phyloP scores from a whole-genome alignment of 345 rosid species.

The Lumnitzera littorea region DNA sequence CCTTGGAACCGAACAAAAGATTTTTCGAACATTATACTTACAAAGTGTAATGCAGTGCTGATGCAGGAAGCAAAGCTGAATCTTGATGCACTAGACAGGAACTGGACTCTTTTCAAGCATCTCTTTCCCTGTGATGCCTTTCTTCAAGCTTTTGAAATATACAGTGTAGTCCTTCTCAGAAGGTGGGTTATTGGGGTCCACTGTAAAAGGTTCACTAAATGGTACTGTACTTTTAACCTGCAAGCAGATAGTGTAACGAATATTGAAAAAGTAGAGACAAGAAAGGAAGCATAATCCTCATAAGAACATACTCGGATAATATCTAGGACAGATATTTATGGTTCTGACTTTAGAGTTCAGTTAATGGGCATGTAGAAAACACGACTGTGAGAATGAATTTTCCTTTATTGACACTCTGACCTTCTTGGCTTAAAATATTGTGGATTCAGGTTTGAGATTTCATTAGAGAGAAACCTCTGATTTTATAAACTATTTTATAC shows the following conservation, averaged over 20 bases:
- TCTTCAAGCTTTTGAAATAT: conserved; percentile 63
- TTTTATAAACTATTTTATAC: too few relatives aligned
- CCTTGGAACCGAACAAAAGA: background rate
- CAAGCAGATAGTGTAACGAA: background rate
- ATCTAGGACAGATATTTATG: too few relatives aligned
- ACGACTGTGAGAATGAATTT: too few relatives aligned
- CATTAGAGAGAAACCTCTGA: too few relatives aligned
- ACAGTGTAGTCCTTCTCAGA: conserved; percentile 72
- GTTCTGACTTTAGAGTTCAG: too few relatives aligned
- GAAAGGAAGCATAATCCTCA: background rate
- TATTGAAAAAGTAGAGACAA: background rate
- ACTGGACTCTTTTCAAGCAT: conserved; percentile 46
- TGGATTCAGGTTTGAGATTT: too few relatives aligned
- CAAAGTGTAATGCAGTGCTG: background rate
- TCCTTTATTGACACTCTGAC: too few relatives aligned
- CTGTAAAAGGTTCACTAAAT: conserved; percentile 78
- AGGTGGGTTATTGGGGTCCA: conserved; percentile 87
- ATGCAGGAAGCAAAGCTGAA: background rate
- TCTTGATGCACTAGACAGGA: conserved; percentile 31
- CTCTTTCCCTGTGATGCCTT: conserved; percentile 83
- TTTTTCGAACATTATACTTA: background rate
- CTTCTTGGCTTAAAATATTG: too few relatives aligned
- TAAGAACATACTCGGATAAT: too few relatives aligned
- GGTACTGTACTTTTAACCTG: conserved; percentile 91
- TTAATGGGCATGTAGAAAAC: too few relatives aligned